Evolutionary conservation across 495 filamentous ascomycete genomes (phyloP).

Genomic region (Halenospora varia): DNA sequence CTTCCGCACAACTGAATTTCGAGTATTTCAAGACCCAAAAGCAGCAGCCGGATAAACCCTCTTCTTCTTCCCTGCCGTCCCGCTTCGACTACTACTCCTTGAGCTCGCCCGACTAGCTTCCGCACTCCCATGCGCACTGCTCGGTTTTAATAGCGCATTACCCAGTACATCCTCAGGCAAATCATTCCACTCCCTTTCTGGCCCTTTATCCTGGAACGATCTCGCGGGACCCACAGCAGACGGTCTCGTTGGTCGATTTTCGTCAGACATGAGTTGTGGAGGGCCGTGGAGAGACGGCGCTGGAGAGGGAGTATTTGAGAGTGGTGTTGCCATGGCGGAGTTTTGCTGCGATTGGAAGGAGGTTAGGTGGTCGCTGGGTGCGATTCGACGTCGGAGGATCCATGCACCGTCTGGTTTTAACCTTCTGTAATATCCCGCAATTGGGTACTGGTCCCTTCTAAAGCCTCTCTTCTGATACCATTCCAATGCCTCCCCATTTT

Average conservation of each 20-base stretch:
- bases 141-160: constrained; percentile 13
- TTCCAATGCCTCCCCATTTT: constrained; percentile 76
- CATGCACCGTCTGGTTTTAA: constrained; percentile 76
- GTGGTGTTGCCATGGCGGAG: not conserved
- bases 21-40: constrained; percentile 30
- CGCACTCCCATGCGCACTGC: not conserved
- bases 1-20: no score
- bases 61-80: constrained; percentile 43
- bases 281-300: not conserved
- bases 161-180: constrained; percentile 43
- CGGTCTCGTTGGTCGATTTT: constrained; percentile 2
- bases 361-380: constrained; percentile 17
- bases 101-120: constrained; percentile 28
- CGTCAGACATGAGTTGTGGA: not conserved
- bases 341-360: not conserved
- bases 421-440: constrained; percentile 77
- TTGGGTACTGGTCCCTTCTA: constrained; percentile 38
- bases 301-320: not conserved
- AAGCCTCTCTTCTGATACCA: constrained; percentile 92
- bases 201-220: constrained; percentile 48
- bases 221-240: not conserved
- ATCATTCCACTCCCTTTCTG: constrained; percentile 55
- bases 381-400: constrained; percentile 50
- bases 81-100: constrained; percentile 44
- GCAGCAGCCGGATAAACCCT: constrained; percentile 48